A percentile compares a stretch with the other conserved stretches of the same genome.
phyloP scores from a whole-genome alignment of 208 protist genomes.

The Wallacemonas collosoma region DNA sequence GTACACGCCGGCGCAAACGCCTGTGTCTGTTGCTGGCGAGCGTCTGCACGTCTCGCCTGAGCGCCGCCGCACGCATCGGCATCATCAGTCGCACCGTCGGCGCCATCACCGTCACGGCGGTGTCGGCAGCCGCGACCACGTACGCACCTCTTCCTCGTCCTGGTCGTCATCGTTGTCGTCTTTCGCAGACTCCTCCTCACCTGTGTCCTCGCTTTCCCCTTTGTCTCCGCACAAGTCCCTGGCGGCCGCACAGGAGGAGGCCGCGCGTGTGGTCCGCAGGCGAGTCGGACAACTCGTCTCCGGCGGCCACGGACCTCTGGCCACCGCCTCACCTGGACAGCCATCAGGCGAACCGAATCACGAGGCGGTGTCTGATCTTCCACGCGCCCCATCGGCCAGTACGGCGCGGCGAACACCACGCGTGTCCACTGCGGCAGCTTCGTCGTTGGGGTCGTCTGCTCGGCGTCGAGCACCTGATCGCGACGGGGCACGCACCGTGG shows the following conservation, averaged over 20 bases:
- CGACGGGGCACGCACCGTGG: too few species aligned
- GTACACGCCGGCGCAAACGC: neutral
- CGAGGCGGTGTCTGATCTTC: too few species aligned
- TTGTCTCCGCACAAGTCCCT: neutral
- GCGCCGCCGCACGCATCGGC: conserved; percentile 5
- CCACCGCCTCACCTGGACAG: neutral
- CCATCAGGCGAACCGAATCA: too few species aligned
- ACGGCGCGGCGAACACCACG: too few species aligned
- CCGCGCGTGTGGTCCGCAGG: neutral
- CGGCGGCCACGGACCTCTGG: neutral
- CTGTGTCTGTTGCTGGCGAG: neutral
- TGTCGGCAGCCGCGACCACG: too few species aligned
- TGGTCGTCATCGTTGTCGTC: neutral
- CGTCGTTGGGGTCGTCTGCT: too few species aligned
- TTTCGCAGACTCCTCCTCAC: neutral
- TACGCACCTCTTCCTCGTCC: conserved; percentile 14
- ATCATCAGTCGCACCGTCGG: too few species aligned
- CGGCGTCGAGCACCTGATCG: too few species aligned
- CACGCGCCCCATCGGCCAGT: too few species aligned
- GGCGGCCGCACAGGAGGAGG: too few species aligned
- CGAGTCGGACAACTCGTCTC: neutral
- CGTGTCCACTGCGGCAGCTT: too few species aligned
- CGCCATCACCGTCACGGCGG: too few species aligned
- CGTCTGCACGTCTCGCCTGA: conserved; percentile 39
- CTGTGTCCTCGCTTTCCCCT: neutral